Conservation (phyloP, 371 early-diverging fungal species). For the Coemansia linderi region DNA sequence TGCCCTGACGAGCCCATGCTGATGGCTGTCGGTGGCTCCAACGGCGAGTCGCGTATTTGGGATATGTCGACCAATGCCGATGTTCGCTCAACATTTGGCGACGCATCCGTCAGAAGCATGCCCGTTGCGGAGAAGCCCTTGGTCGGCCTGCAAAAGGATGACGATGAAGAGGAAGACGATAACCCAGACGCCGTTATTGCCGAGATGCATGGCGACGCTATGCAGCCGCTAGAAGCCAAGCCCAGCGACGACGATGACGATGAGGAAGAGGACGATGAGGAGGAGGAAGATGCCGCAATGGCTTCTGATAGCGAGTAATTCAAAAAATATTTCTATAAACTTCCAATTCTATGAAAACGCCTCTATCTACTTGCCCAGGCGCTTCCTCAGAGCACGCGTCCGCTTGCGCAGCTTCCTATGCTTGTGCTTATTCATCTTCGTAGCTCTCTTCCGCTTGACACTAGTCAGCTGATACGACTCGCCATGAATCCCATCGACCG, state of each 20-base stretch:
- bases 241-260: constrained; percentile 17
- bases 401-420: constrained; percentile 80
- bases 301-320: constrained; percentile 32
- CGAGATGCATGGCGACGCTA: constrained; percentile 33
- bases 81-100: constrained; percentile 59
- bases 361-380: constrained; percentile 63
- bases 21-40: constrained; percentile 84
- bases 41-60: constrained; percentile 88
- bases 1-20: constrained; percentile 80
- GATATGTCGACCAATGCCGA: constrained; percentile 84
- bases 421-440: constrained; percentile 90
- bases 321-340: neutral
- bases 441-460: constrained; percentile 73
- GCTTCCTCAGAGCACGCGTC: constrained; percentile 75
- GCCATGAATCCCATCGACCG: constrained; percentile 15
- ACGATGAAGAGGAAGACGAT: constrained; percentile 37
- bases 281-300: constrained; percentile 24
- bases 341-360: neutral
- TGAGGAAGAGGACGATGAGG: constrained; percentile 11
- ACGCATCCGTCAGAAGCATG: constrained; percentile 1
- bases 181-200: constrained; percentile 32
- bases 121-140: constrained; percentile 34
- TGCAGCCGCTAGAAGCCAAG: neutral
- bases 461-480: constrained; percentile 59
- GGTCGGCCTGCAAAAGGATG: constrained; percentile 27